Conservation (phyloP, 257 asterid genomes). For the Fraxinus americana region DNA sequence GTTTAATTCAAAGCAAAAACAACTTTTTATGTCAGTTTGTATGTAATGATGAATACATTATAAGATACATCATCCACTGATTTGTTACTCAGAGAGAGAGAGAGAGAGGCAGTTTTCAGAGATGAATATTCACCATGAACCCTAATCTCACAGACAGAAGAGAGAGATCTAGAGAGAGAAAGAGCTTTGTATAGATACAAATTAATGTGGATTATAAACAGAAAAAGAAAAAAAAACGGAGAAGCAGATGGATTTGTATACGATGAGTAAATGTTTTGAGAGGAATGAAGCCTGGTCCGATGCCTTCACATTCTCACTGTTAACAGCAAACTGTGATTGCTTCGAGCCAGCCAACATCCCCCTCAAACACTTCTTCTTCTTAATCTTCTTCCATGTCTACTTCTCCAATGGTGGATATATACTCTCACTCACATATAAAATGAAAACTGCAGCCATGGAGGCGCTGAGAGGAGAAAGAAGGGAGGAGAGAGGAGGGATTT, state of each 20-base stretch:
- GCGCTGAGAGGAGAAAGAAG: not conserved
- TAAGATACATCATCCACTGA: not conserved
- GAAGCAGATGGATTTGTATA: not conserved
- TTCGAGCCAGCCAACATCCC: constrained; percentile 87
- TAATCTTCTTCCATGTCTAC: not conserved
- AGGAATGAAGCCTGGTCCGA: constrained; percentile 65
- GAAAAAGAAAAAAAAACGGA: not conserved
- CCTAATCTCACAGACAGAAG: not conserved
- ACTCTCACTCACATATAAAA: not conserved
- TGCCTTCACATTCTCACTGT: constrained; percentile 36
- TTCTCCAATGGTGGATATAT: not conserved
- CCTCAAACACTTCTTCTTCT: constrained; percentile 52
- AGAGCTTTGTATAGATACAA: not conserved
- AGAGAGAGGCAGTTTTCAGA: not conserved
- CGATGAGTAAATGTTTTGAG: constrained; percentile 14
- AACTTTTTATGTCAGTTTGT: not conserved
- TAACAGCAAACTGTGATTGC: constrained; percentile 36
- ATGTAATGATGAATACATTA: not conserved
- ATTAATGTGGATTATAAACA: too few relatives aligned
- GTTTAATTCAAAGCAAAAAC: not conserved
- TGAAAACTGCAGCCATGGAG: not conserved
- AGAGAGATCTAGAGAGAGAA: not conserved
- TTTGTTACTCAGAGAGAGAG: not conserved
- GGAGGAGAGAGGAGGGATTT: not conserved
- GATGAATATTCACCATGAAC: not conserved